Evolutionary conservation across 2,329 filamentous ascomycete species (phyloP).

Genomic region (Xylariaceae sp.): DNA sequence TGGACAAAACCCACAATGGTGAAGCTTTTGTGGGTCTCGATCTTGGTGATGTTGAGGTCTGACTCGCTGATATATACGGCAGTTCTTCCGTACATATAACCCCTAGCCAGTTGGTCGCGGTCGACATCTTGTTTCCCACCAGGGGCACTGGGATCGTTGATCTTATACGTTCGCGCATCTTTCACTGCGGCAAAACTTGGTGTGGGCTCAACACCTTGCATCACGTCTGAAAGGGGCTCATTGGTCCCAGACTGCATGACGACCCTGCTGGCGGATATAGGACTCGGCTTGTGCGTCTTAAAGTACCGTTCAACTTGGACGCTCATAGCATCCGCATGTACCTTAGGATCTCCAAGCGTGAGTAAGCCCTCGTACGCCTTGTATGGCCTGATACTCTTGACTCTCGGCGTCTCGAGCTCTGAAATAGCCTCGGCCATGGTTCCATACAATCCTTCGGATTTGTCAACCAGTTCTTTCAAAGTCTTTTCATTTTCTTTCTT

Average conservation of each 20-base stretch:
- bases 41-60: slow-evolving; percentile 81
- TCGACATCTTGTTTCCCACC: slow-evolving; percentile 79
- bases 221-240: slow-evolving; percentile 41
- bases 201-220: slow-evolving; percentile 44
- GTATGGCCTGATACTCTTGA: slow-evolving; percentile 71
- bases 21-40: slow-evolving; percentile 70
- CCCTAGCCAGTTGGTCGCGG: slow-evolving; percentile 80
- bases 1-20: slow-evolving; percentile 84
- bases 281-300: slow-evolving; percentile 70
- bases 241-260: slow-evolving; percentile 50
- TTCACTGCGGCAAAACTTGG: slow-evolving; percentile 63
- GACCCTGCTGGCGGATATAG: slow-evolving; percentile 73
- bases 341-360: slow-evolving; percentile 70
- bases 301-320: slow-evolving; percentile 92
- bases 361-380: slow-evolving; percentile 75
- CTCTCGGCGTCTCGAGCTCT: slow-evolving; percentile 68
- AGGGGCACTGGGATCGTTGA: slow-evolving; percentile 67
- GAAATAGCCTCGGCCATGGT: slow-evolving; percentile 81
- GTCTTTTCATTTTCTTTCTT: slow-evolving; percentile 75
- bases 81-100: slow-evolving; percentile 88
- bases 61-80: slow-evolving; percentile 83
- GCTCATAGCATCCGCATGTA: slow-evolving; percentile 66
- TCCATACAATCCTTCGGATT: slow-evolving; percentile 69
- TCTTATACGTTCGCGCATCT: slow-evolving; percentile 71
- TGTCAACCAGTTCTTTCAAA: slow-evolving; percentile 59